phyloP scores from a whole-genome alignment of 768 basidiomycete species.

The Hericium coralloides region DNA sequence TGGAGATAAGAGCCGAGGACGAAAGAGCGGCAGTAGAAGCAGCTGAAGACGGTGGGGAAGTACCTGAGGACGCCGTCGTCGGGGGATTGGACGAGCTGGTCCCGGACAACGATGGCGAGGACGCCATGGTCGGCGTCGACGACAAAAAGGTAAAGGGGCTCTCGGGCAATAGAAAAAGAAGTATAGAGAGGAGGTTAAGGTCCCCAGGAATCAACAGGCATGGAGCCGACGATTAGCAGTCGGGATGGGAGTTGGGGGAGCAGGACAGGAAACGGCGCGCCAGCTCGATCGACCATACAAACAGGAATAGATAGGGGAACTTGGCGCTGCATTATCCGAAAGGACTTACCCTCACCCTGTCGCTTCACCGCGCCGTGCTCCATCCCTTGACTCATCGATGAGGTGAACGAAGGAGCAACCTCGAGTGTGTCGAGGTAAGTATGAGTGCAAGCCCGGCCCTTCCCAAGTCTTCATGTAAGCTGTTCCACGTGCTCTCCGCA shows the following conservation, averaged over 20 bases:
- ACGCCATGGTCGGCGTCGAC: neutral
- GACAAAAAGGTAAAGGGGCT: neutral
- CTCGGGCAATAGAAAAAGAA: neutral
- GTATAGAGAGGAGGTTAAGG: neutral
- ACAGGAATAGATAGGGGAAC: neutral
- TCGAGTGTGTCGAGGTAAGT: too few relatives aligned
- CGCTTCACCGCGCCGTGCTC: neutral
- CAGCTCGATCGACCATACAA: neutral
- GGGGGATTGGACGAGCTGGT: neutral
- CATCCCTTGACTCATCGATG: neutral
- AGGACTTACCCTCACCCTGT: neutral
- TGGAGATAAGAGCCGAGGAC: neutral
- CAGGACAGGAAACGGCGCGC: neutral
- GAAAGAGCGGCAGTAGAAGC: neutral
- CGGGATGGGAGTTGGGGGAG: neutral
- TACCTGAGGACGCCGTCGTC: neutral
- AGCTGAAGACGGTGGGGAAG: neutral
- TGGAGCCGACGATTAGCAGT: too few relatives aligned
- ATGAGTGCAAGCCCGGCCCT: too few relatives aligned
- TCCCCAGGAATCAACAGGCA: neutral
- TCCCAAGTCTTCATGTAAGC: too few relatives aligned
- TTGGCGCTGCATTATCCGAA: neutral
- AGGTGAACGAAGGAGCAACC: too few relatives aligned
- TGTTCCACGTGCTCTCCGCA: too few relatives aligned
- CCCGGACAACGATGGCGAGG: neutral